Evolutionary conservation across 2,329 filamentous ascomycete species (phyloP).

Genomic region (Pseudogymnoascus destructans): DNA sequence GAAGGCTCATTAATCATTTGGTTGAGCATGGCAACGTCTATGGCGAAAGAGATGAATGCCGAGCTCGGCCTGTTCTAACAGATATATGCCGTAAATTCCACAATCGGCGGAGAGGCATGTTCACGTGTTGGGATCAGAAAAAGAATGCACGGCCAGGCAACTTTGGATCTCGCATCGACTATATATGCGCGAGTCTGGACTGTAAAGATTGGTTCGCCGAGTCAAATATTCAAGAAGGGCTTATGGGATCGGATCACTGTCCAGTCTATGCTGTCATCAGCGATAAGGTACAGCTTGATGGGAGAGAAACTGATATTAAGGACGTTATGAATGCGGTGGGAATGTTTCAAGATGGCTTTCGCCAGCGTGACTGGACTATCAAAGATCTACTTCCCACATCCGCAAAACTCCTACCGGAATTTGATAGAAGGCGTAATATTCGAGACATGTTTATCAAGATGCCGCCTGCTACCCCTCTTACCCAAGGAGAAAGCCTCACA

Average conservation of each 20-base stretch:
- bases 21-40: constrained; percentile 57
- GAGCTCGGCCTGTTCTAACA: constrained; percentile 61
- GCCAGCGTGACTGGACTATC: constrained; percentile 50
- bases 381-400: constrained; percentile 62
- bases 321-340: constrained; percentile 70
- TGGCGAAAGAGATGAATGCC: constrained; percentile 52
- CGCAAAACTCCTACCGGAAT: constrained; percentile 75
- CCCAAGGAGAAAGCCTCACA: constrained; percentile 14
- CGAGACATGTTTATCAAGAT: constrained; percentile 80
- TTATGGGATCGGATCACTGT: constrained; percentile 94
- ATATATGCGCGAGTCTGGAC: constrained; percentile 67
- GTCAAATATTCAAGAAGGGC: constrained; percentile 80
- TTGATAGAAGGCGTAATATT: constrained; percentile 71
- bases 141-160: constrained; percentile 94
- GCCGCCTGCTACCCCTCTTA: constrained; percentile 15
- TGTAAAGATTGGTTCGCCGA: constrained; percentile 70
- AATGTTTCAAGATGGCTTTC: constrained; percentile 54
- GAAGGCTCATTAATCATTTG: constrained; percentile 77
- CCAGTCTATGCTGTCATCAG: constrained; percentile 72
- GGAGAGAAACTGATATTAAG: constrained; percentile 38
- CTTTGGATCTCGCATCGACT: constrained; percentile 86
- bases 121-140: constrained; percentile 92
- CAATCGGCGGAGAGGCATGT: constrained; percentile 74
- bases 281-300: constrained; percentile 42
- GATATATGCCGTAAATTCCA: constrained; percentile 78